Evolutionary conservation across 345 rosid species (phyloP), one percentile per base, ranked within the genome.

Genomic region (Arabidopsis arenosa): DNA sequence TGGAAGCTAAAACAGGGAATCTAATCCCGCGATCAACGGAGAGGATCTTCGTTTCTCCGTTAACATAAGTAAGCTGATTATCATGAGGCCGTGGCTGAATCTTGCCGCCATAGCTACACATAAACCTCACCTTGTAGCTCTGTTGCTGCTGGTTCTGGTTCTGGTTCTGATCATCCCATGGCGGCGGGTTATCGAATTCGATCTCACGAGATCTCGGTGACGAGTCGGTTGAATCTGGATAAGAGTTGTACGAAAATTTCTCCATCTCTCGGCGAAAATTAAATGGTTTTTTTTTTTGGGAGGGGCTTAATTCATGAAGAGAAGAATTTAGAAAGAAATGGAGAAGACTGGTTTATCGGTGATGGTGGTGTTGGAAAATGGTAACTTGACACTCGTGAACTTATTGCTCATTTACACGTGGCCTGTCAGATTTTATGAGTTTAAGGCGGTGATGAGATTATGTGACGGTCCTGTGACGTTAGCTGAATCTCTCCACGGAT

Each of bases 121-220:
- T 86, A 68, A 94, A 89, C 88, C 84, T 92, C 55, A 73, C 90
- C 75, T 85, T 90, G 81, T 82, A 86, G 81, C 43, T 81, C 18
- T 79, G 71, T 4, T 64, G 81, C 43, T 78, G 87, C 37, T 65
- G 72, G 21, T 75, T 40, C 2, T 73, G 72, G 21, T 75, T 40
- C 2, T 73, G 63, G 26, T 63, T 65, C 47, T 74, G 91, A 17
- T 93, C 97, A 40, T 91, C 96, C 98, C 94, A 88, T 10, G 96
- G 91, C 17, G 88, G 75, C 6, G 95, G 83, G 58, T 88, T 89
- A 21, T 92, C 96, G 69, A 90, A 88, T 2, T 94, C 98, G 70
- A 94, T 83, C 70, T 94, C 98, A 30, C 98, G 92, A n/a, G 96
- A 92, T 32, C 98, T 85, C 1, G 98, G 98, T 0, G 98, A 94